Conservation (phyloP, 352 stramenopile genomes). For the Globisporangium canariense region DNA sequence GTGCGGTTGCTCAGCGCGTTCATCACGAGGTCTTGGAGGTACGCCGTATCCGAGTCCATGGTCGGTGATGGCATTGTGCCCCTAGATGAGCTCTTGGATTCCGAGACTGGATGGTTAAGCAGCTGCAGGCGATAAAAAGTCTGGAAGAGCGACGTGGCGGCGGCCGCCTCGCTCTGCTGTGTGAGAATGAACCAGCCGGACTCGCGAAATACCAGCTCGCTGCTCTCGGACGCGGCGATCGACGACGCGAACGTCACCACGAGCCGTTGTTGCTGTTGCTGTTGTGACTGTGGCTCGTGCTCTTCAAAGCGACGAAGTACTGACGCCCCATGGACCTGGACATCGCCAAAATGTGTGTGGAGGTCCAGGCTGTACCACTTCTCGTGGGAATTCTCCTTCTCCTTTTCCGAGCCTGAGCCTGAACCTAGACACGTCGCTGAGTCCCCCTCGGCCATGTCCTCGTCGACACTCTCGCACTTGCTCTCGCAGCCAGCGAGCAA, state of each 20-base stretch:
- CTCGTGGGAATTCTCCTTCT: constrained; percentile 1
- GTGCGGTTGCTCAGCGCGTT: constrained; percentile 15
- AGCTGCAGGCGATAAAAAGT: constrained; percentile 18
- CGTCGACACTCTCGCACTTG: background rate
- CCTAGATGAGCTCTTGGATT: background rate
- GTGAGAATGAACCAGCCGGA: constrained; percentile 13
- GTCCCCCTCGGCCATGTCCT: background rate
- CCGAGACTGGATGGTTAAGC: background rate
- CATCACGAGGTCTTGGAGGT: constrained; percentile 17
- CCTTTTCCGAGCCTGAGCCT: no score
- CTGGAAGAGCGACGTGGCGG: constrained; percentile 11
- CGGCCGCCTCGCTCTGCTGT: background rate
- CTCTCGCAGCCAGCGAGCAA: background rate
- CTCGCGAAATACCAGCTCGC: constrained; percentile 11
- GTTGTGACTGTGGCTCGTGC: background rate
- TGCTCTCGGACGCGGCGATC: constrained; percentile 10
- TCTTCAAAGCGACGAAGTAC: constrained; percentile 3
- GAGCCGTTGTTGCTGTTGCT: background rate
- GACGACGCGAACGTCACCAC: constrained; percentile 14
- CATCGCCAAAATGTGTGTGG: constrained; percentile 11
- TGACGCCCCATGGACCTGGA: constrained; percentile 8
- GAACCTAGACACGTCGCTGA: background rate
- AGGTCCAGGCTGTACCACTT: constrained; percentile 12
- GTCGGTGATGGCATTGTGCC: background rate
- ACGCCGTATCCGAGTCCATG: constrained; percentile 2